A percentile compares a stretch with the other conserved stretches of the same genome.
Evolutionary conservation across 441 rosid species (phyloP).

Genomic region (Corymbia citriodora): DNA sequence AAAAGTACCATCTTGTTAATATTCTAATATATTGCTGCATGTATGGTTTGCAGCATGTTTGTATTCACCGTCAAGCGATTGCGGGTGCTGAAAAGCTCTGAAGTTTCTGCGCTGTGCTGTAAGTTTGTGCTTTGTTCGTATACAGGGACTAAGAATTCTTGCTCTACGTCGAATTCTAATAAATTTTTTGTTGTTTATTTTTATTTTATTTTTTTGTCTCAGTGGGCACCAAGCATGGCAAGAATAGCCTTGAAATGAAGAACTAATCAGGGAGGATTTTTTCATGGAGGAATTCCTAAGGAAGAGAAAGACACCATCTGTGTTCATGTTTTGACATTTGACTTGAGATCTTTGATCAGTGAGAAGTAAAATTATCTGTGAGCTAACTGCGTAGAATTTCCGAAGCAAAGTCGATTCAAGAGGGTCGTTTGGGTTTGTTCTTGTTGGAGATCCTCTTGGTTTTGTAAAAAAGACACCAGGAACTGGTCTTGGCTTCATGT

Average conservation of each 20-base stretch:
- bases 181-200: neutral
- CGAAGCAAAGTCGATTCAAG: neutral
- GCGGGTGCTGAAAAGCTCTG: constrained; percentile 68
- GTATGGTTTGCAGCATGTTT: constrained; percentile 54
- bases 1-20: neutral
- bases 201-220: neutral
- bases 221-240: constrained; percentile 53
- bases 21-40: neutral
- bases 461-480: neutral
- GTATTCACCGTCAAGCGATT: constrained; percentile 69
- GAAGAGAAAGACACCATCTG: neutral
- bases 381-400: neutral
- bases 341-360: neutral
- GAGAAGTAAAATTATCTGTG: neutral
- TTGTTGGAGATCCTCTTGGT: neutral
- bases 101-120: constrained; percentile 54
- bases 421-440: neutral
- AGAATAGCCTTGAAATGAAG: constrained; percentile 6
- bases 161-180: neutral
- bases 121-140: constrained; percentile 12
- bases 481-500: neutral
- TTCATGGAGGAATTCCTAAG: neutral
- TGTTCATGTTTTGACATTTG: neutral
- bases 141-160: neutral
- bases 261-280: neutral